phyloP scores from a whole-genome alignment of 768 basidiomycete species.

The Tulasnella sp. region DNA sequence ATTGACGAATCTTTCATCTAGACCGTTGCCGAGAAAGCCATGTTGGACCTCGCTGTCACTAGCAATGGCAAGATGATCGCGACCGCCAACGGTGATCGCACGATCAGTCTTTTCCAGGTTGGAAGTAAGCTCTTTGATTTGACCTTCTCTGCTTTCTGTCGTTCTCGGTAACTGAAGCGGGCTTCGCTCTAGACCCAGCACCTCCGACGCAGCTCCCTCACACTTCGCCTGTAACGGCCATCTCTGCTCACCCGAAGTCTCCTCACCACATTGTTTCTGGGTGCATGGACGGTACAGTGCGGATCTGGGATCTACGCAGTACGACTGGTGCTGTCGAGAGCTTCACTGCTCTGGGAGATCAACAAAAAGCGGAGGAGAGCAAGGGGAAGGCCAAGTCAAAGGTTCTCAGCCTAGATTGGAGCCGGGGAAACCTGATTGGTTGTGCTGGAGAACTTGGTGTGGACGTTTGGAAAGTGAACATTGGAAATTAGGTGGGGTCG shows the following conservation, averaged over 20 bases:
- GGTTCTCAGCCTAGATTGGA: constrained; percentile 14
- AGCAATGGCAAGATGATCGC: constrained; percentile 42
- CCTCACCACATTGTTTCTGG: constrained; percentile 58
- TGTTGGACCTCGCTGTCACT: constrained; percentile 51
- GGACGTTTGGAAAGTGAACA: constrained; percentile 12
- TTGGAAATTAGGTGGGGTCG: neutral
- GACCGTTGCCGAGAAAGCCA: constrained; percentile 66
- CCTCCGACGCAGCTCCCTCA: constrained; percentile 46
- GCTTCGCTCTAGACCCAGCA: neutral
- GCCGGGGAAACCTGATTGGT: constrained; percentile 7
- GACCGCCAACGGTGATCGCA: constrained; percentile 66
- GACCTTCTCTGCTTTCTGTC: neutral
- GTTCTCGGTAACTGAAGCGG: neutral
- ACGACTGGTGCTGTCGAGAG: constrained; percentile 54
- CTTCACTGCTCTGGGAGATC: constrained; percentile 32
- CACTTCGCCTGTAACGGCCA: constrained; percentile 58
- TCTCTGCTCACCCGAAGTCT: constrained; percentile 35
- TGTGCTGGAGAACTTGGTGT: constrained; percentile 17
- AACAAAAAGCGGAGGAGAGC: neutral
- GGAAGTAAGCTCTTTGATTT: constrained; percentile 42
- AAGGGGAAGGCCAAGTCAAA: neutral
- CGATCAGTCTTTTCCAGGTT: constrained; percentile 57
- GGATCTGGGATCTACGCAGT: constrained; percentile 74
- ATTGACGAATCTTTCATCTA: constrained; percentile 27
- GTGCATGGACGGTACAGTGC: constrained; percentile 67